Evolutionary conservation across 23 red algal genomes (phyloP), one percentile per base, ranked within the genome.

Genomic region (Gracilariopsis chorda): DNA sequence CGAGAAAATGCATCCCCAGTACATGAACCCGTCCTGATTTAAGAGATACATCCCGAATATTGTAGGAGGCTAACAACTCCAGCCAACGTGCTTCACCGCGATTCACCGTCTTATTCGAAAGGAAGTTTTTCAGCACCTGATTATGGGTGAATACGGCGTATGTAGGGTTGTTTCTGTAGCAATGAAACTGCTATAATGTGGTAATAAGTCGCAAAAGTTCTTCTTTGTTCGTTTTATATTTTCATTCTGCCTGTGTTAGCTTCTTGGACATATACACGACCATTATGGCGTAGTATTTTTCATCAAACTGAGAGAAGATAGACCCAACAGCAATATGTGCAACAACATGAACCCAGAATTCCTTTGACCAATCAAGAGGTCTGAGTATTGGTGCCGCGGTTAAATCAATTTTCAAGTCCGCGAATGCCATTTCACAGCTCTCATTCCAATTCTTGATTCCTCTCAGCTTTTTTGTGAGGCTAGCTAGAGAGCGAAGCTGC

Each of bases 391-490:
- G 76, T 10, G 76, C 39, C 24, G 76, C 48, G 16, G 24, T 53
- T n/a, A 80, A 1, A 28, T 28, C 23, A 11, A 20, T 55, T 41
- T 80, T 80, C 25, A 80, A 47, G 12, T 8, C 8, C 55, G 9
- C 42, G 46, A 80, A 80, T 80, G 76, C 46, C 23, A 37, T 1
- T 10, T 51, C 44, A 29, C 44, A 56, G 7, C 24, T 34, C 20
- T 51, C 13, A 21, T 80, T 49, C 76, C 76, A 80, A 41, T 80
- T 55, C 24, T 48, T 19, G 48, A 80, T 80, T 51, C 76, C 44
- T 23, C 19, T 55, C 23, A 29, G 5, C 29, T 76, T 87, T 27
- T 34, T 29, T 30, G 82, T 87, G 12, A 87, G 61, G 32, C 44
- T 30, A 17, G 82, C 72, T 2, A 73, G 82, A 7, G 82, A 49